phyloP scores from a whole-genome alignment of 2,329 filamentous ascomycete genomes.

The Fusarium pininemorale region DNA sequence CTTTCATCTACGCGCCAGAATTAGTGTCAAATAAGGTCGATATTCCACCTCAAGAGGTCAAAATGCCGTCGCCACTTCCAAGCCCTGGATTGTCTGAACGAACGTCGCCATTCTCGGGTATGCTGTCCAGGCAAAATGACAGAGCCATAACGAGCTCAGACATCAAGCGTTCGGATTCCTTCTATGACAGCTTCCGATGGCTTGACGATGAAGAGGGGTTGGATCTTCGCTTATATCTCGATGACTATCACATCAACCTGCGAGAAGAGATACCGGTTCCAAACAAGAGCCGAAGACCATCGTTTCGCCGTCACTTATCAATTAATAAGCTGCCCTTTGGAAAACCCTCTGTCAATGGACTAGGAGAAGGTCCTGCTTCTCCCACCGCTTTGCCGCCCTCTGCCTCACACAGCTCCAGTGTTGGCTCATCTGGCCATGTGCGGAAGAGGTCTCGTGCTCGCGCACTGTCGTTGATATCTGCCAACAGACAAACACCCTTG shows the following conservation, averaged over 20 bases:
- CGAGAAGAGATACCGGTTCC: conserved; percentile 58
- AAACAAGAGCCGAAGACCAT: conserved; percentile 61
- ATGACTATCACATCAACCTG: conserved; percentile 75
- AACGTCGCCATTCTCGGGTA: conserved; percentile 36
- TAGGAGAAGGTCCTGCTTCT: conserved; percentile 51
- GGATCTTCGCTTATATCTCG: conserved; percentile 71
- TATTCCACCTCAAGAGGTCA: conserved; percentile 36
- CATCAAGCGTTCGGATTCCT: conserved; percentile 57
- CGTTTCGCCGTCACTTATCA: conserved; percentile 77
- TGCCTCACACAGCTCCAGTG: conserved; percentile 31
- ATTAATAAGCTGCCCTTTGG: conserved; percentile 72
- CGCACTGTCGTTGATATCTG: conserved; percentile 63
- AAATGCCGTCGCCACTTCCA: conserved; percentile 34
- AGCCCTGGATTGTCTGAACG: conserved; percentile 36
- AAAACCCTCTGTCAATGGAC: conserved; percentile 60
- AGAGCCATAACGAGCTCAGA: conserved; percentile 25
- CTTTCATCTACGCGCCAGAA: conserved; percentile 51
- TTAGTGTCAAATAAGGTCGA: conserved; percentile 27
- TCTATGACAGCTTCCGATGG: conserved; percentile 77
- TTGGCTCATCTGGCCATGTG: conserved; percentile 48
- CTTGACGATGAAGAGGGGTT: conserved; percentile 77
- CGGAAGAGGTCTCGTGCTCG: conserved; percentile 64
- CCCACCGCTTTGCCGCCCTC: conserved; percentile 38
- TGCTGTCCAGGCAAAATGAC: conserved; percentile 37
- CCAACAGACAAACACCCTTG: conserved; percentile 51